A percentile compares a stretch with the other conserved stretches of the same genome.
Evolutionary conservation across 169 alveolate species (phyloP).

Genomic region (Plasmodium yoelii): DNA sequence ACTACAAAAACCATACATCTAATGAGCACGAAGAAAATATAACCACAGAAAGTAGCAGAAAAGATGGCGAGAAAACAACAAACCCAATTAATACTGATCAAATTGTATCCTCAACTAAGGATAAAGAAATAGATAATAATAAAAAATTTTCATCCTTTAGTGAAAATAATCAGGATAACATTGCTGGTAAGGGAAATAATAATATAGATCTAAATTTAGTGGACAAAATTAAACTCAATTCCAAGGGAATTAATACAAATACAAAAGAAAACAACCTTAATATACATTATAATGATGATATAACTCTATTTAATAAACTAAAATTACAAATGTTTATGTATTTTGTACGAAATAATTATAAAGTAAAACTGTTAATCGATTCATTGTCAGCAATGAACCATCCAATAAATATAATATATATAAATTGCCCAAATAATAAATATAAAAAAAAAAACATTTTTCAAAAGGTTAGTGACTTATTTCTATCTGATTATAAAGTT

Average conservation of each 20-base stretch:
- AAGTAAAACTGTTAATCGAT: constrained; percentile 78
- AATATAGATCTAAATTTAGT: neutral
- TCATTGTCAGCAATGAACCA: constrained; percentile 82
- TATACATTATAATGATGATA: constrained; percentile 63
- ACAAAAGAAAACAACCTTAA: constrained; percentile 25
- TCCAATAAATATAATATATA: constrained; percentile 79
- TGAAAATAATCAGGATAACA: neutral
- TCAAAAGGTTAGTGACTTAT: constrained; percentile 24
- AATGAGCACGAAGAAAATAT: constrained; percentile 3
- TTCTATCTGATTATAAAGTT: constrained; percentile 23
- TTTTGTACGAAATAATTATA: constrained; percentile 77
- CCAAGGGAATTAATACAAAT: neutral
- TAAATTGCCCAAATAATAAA: constrained; percentile 77
- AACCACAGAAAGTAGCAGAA: neutral
- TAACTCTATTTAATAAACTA: constrained; percentile 44
- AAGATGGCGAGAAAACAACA: neutral
- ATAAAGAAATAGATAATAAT: neutral
- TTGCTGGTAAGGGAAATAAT: neutral
- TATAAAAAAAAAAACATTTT: constrained; percentile 29
- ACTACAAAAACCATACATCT: constrained; percentile 25
- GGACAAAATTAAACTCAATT: too few species aligned
- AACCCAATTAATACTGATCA: neutral
- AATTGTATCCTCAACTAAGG: neutral
- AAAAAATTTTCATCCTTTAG: neutral
- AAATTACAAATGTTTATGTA: constrained; percentile 76